Evolutionary conservation across 345 rosid genomes (phyloP), one percentile per base, ranked within the genome.

Genomic region (Erodium maritimum): DNA sequence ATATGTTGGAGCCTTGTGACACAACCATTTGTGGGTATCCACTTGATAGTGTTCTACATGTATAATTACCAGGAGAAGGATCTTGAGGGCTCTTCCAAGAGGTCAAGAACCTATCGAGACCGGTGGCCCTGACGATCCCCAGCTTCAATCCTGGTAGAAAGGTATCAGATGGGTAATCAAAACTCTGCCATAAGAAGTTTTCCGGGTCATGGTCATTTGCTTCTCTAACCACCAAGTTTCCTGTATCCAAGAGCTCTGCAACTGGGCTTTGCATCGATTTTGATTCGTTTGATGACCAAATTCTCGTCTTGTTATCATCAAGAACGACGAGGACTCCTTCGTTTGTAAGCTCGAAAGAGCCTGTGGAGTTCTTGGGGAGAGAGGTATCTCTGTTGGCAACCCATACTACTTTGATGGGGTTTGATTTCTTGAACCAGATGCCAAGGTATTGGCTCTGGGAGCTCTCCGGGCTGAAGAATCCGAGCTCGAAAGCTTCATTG

Each of bases 371-470:
- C 37, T 42, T 46, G 51, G 66, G 50, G 20, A 71, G 54, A 1
- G 84, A 74, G 0, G 21, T 58, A 48, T 82, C 68, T 68, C 75
- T 76, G 57, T 82, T 82, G 9, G 82, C 87, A 21, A 82, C 75
- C 82, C 85, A 80, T 14, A 75, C 71, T 34, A 69, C 69, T 0
- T 54, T 60, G 45, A 55, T 58, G 0, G 57, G 65, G 4, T 55
- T 22, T 16, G 33, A 23, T 5, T 7, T 64, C 61, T 67, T 73
- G 46, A 21, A 71, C 84, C 81, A 76, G 45, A 76, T 69, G 56
- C 81, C 81, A 16, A 74, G 33, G 54, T 76, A 79, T 2, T 25
- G 62, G 10, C 64, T 23, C 0, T 16, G 57, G 5, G 75, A 29
- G 21, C 52, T 45, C 54, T 53, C 58, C 19, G 60, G 54, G 55